A percentile compares a stretch with the other conserved stretches of the same genome.
phyloP scores from a whole-genome alignment of 2,329 filamentous ascomycete genomes.

The Phialophora expanda region DNA sequence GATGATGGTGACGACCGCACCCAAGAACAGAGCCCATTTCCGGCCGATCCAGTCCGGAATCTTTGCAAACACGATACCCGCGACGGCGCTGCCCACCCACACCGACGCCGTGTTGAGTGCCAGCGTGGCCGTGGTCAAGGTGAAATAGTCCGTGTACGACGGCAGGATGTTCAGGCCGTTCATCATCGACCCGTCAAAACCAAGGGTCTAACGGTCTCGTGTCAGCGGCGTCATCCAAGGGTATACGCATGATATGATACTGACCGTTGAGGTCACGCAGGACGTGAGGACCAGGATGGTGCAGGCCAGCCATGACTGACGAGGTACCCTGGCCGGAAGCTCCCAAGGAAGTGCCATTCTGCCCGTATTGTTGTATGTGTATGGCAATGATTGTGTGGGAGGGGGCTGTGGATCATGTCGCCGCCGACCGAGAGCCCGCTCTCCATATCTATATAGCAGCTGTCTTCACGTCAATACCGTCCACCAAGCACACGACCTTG shows the following conservation, averaged over 20 bases:
- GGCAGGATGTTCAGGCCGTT: constrained; percentile 65
- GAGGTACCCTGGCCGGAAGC: constrained; percentile 27
- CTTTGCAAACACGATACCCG: constrained; percentile 51
- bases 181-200: constrained; percentile 58
- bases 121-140: constrained; percentile 58
- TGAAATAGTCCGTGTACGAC: constrained; percentile 62
- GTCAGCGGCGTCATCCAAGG: background rate
- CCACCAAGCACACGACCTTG: background rate
- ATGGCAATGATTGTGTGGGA: background rate
- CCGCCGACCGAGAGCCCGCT: background rate
- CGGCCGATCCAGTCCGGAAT: constrained; percentile 53
- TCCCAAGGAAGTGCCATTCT: constrained; percentile 20
- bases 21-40: constrained; percentile 52
- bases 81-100: constrained; percentile 59
- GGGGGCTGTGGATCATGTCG: background rate
- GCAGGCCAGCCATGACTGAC: constrained; percentile 19
- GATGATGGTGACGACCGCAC: constrained; percentile 50
- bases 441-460: background rate
- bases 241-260: background rate
- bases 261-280: constrained; percentile 33
- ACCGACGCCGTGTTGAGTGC: constrained; percentile 62
- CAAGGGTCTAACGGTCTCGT: constrained; percentile 37
- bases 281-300: constrained; percentile 30
- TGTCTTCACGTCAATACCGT: background rate
- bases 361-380: background rate